Evolutionary conservation across 2,329 filamentous ascomycete genomes (phyloP).

Genomic region (Proliferodiscus dingleyae): DNA sequence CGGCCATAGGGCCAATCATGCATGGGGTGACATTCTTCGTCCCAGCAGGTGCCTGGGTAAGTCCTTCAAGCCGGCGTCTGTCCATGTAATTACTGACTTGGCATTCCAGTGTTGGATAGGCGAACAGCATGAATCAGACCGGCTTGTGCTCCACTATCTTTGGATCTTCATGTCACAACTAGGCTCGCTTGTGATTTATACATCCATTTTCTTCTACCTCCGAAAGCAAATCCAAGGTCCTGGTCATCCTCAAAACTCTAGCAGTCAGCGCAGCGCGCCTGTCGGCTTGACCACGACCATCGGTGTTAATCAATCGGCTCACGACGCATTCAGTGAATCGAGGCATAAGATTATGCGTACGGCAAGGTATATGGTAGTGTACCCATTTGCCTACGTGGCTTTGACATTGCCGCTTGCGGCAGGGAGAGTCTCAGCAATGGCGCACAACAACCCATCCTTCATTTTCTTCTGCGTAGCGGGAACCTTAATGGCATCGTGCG

Average conservation of each 20-base stretch:
- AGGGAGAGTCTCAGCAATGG: slow-evolving; percentile 45
- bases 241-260: background rate
- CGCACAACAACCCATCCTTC: slow-evolving; percentile 24
- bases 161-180: slow-evolving; percentile 52
- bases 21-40: slow-evolving; percentile 42
- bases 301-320: background rate
- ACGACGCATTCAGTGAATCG: slow-evolving; percentile 15
- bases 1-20: slow-evolving; percentile 36
- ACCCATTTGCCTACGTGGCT: slow-evolving; percentile 45
- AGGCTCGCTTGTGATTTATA: slow-evolving; percentile 46
- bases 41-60: slow-evolving; percentile 46
- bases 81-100: background rate
- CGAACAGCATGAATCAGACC: slow-evolving; percentile 38
- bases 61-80: slow-evolving; percentile 10
- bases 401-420: slow-evolving; percentile 47
- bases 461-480: slow-evolving; percentile 20
- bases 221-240: slow-evolving; percentile 15
- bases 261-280: background rate
- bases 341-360: slow-evolving; percentile 30
- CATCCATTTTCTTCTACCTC: slow-evolving; percentile 32
- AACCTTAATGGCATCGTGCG: slow-evolving; percentile 21
- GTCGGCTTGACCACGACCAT: slow-evolving; percentile 15
- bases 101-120: slow-evolving; percentile 47
- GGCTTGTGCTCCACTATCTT: slow-evolving; percentile 48
- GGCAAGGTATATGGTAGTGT: slow-evolving; percentile 46